Base-by-base conservation (phyloP, 176 grass and related monocot species). In the Oryza glumipatula region DNA sequence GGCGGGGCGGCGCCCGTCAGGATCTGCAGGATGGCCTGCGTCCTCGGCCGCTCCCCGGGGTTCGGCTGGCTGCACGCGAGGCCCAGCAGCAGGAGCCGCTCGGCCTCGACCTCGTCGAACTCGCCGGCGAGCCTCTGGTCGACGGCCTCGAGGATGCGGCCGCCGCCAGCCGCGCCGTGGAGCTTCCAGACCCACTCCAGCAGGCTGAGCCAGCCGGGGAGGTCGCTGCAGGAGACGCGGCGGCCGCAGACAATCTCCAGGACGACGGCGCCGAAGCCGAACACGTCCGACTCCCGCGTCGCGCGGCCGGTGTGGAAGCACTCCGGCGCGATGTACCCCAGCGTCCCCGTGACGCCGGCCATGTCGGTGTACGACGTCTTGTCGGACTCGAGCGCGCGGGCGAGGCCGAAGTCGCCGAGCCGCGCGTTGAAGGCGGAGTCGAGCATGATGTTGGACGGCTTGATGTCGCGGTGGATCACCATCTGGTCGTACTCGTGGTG, bases 361-460 rank as follows among this genome's bases (percentile, higher is more conserved):
- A 24, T 74, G 74, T 99, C 96, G n/a, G 96, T 92, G 85, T 99
- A 99, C 19, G 96, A 99, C 71, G 93, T 99, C 84, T 91, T 95
- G 89, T 99, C 93, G 15, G 75, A 71, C 65, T 99, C 96, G 14
- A 99, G 85, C 45, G 93, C 93, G 51, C 96, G 88, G 23, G 96
- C 96, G 4, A 99, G 96, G 72, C 96, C 96, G 76, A 99, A 99
- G 88, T 99, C 96, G 24, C 96, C 96, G 2, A 99, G 96, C 28
- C 93, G 93, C 23, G 91, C 96, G 48, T 92, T 89, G 89, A 96
- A 99, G 46, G 38, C 68, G 28, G 68, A 58, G 81, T 98, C 93
- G n/a, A 96, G 89, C 96, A 98, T 98, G 76, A 98, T 72, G 88
- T 98, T 98, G 64, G 93, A 95, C 22, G 96, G 93, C 89, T 98